These are phyloP conservation scores for Geoglossum cookeanum DNA, from an alignment of 2,329 filamentous ascomycete genomes.

Conservation along the genomic window DNA sequence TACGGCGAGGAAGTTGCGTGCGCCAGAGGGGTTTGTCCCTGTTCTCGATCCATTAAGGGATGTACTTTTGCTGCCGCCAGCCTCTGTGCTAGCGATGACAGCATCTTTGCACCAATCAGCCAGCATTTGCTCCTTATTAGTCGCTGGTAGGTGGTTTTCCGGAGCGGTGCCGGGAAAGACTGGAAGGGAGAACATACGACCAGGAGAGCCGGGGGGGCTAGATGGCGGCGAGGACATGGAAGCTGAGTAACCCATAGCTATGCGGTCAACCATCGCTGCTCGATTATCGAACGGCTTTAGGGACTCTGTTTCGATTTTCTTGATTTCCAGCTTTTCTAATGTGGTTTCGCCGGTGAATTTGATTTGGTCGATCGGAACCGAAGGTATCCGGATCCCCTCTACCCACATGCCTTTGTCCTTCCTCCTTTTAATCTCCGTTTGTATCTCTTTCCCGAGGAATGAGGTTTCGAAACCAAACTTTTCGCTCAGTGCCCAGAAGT, in stretches of 20 bases:
- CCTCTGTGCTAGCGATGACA: constrained; percentile 48
- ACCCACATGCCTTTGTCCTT: constrained; percentile 64
- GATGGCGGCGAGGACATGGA: constrained; percentile 42
- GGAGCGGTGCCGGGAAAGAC: constrained; percentile 16
- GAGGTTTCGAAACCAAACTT: constrained; percentile 59
- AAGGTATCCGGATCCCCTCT: constrained; percentile 51
- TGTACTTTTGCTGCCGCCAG: constrained; percentile 45
- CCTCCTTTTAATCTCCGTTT: constrained; percentile 56
- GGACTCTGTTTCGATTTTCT: constrained; percentile 40
- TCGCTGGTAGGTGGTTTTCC: constrained; percentile 37
- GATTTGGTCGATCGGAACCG: constrained; percentile 43
- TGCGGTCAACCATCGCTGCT: constrained; percentile 49
- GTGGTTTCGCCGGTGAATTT: constrained; percentile 27
- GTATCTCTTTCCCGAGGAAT: constrained; percentile 48
- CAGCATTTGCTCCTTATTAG: constrained; percentile 57
- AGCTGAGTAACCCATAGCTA: constrained; percentile 51
- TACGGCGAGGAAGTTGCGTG: constrained; percentile 37
- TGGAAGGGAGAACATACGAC: constrained; percentile 21
- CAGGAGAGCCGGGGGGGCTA: constrained; percentile 52
- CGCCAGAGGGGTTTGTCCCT: constrained; percentile 33
- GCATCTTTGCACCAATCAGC: constrained; percentile 62
- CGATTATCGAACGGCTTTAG: constrained; percentile 61
- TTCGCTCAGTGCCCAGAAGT: constrained; percentile 63
- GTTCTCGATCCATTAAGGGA: constrained; percentile 60
- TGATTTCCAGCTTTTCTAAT: constrained; percentile 23